Conservation (phyloP, 2,329 filamentous ascomycete genomes). For the Periconia sp. region DNA sequence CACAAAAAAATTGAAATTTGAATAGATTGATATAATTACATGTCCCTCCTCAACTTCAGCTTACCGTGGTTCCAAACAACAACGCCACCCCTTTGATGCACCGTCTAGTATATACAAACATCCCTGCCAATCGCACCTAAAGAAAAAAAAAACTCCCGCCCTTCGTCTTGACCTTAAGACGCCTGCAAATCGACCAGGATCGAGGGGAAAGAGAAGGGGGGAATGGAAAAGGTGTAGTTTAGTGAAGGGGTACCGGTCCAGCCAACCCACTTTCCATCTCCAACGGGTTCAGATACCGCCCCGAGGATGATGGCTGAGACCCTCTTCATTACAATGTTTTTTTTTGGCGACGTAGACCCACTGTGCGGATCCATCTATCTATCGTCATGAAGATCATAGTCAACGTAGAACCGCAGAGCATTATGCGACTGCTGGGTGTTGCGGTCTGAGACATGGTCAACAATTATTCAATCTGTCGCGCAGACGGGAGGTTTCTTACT, state of each 20-base stretch:
- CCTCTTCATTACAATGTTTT: conserved; percentile 8
- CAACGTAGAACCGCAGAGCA: neutral
- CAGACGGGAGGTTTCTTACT: conserved; percentile 9
- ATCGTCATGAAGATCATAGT: conserved; percentile 16
- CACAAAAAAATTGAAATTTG: conserved; percentile 3
- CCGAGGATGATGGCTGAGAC: conserved; percentile 5
- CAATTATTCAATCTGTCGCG: neutral
- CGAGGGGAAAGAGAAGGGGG: neutral
- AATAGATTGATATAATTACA: conserved; percentile 17
- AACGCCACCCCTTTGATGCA: conserved; percentile 31
- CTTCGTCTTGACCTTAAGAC: conserved; percentile 7
- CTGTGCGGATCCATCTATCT: conserved; percentile 3
- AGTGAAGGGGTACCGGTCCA: conserved; percentile 19
- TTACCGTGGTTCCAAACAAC: conserved; percentile 12
- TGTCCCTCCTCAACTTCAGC: conserved; percentile 3
- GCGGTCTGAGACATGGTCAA: conserved; percentile 6
- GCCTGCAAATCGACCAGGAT: conserved; percentile 2
- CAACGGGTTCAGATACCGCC: conserved; percentile 1
- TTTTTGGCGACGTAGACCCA: conserved; percentile 6
- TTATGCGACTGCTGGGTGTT: conserved; percentile 2
- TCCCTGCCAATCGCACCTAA: conserved; percentile 9
- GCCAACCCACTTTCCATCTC: conserved; percentile 13
- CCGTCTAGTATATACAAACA: conserved; percentile 35
- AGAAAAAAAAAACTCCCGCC: conserved; percentile 10
- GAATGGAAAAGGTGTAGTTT: neutral